A percentile compares a stretch with the other conserved stretches of the same genome.
Evolutionary conservation across 2,329 filamentous ascomycete species (phyloP).

Genomic region (Microdochium nivale): DNA sequence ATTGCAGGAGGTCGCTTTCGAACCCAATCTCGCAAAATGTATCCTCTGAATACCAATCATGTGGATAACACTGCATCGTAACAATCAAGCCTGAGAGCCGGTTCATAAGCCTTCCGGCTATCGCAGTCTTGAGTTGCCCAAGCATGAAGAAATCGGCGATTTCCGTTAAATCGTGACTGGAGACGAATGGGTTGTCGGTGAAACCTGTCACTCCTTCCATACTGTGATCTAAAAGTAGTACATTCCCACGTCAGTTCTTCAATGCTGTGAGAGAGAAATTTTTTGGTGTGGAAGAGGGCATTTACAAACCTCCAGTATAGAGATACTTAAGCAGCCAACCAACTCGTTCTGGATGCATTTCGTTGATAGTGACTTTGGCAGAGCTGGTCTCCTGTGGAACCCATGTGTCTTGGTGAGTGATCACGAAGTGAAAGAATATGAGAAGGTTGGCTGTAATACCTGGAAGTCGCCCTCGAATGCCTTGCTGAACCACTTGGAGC

Average conservation of each 20-base stretch:
- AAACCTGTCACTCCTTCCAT: not conserved
- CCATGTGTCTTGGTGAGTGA: no score
- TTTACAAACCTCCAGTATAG: not conserved
- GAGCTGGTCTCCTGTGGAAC: not conserved
- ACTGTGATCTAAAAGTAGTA: not conserved
- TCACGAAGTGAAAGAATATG: no score
- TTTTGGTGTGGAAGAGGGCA: not conserved
- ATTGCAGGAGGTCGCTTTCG: not conserved
- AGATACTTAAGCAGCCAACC: not conserved
- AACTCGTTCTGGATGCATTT: not conserved
- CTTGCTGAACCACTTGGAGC: not conserved
- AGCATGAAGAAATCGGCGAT: not conserved
- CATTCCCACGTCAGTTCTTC: no score
- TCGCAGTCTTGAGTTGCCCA: not conserved
- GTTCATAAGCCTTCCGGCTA: not conserved
- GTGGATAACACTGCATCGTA: not conserved
- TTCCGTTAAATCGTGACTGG: not conserved
- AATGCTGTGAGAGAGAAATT: not conserved
- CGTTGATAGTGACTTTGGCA: not conserved
- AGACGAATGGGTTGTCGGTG: not conserved
- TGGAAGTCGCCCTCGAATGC: not conserved
- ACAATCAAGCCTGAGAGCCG: not conserved
- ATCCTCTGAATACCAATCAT: not conserved
- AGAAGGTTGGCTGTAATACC: no score
- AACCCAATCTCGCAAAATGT: not conserved